These are phyloP conservation scores for Fomitopsis betulina DNA, from an alignment of 1,284 basidiomycete genomes.

Conservation along the genomic window DNA sequence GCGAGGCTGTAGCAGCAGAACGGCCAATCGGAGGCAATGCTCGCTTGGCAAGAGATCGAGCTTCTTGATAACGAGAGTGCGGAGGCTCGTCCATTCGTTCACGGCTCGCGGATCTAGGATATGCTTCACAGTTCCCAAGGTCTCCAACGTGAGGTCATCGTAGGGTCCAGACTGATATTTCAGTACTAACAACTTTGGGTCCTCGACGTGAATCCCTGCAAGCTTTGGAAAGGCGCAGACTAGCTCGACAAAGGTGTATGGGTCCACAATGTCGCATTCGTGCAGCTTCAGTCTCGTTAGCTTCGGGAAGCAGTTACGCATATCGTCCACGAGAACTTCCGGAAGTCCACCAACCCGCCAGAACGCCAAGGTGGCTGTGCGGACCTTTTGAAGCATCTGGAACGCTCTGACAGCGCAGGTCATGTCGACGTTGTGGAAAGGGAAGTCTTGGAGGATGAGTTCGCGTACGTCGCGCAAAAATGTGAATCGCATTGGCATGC, in stretches of 20 bases:
- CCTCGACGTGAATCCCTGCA: background rate
- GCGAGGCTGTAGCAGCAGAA: background rate
- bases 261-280: background rate
- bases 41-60: background rate
- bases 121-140: background rate
- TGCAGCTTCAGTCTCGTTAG: background rate
- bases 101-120: background rate
- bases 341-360: background rate
- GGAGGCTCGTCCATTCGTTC: background rate
- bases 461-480: background rate
- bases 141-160: background rate
- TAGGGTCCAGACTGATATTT: too few relatives aligned
- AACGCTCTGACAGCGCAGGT: background rate
- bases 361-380: background rate
- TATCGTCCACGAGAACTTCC: background rate
- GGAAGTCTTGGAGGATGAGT: conserved; percentile 1
- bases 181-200: background rate
- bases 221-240: background rate
- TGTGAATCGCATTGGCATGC: background rate
- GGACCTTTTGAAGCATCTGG: background rate
- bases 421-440: background rate
- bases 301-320: background rate
- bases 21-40: background rate
- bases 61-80: background rate
- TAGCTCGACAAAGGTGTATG: background rate